These are phyloP conservation scores for Linum trigynum DNA, from an alignment of 345 rosid genomes.

Conservation along the genomic window DNA sequence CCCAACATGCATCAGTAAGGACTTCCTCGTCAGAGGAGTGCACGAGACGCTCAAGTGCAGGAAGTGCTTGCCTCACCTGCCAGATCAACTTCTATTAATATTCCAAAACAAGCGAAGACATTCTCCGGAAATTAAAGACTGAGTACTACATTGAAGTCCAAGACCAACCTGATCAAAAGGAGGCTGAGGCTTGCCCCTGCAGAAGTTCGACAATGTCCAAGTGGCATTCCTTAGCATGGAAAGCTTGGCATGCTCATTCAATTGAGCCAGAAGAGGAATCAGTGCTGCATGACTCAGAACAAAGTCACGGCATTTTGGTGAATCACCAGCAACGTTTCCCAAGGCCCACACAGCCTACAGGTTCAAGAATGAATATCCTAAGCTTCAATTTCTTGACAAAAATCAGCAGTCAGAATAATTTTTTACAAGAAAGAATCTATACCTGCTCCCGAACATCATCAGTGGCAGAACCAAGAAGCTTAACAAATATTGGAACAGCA, in stretches of 20 bases:
- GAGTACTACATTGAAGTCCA: background rate
- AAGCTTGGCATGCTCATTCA: conserved; percentile 26
- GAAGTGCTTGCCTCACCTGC: conserved; percentile 24
- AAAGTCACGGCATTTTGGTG: conserved; percentile 27
- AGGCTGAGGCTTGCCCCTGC: conserved; percentile 27
- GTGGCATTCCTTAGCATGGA: conserved; percentile 28
- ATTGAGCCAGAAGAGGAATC: conserved; percentile 16
- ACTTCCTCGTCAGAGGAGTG: conserved; percentile 26
- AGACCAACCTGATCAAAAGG: conserved; percentile 22
- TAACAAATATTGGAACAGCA: conserved; percentile 24
- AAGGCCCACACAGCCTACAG: conserved; percentile 26
- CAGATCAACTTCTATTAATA: background rate
- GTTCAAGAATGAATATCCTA: background rate
- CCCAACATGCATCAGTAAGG: conserved; percentile 25
- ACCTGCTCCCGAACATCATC: conserved; percentile 31
- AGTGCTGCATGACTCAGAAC: conserved; percentile 23
- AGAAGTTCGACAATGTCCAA: conserved; percentile 27
- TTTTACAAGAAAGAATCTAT: background rate
- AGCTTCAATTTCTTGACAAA: background rate
- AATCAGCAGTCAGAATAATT: background rate
- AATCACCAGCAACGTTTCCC: conserved; percentile 29
- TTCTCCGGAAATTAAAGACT: background rate
- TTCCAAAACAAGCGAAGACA: background rate
- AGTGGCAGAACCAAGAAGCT: conserved; percentile 20
- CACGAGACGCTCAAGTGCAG: conserved; percentile 20